Percentiles rank a stretch among this genome's conserved stretches.
Conservation (phyloP, 2,329 filamentous ascomycete species). For the Aspergillus latus region DNA sequence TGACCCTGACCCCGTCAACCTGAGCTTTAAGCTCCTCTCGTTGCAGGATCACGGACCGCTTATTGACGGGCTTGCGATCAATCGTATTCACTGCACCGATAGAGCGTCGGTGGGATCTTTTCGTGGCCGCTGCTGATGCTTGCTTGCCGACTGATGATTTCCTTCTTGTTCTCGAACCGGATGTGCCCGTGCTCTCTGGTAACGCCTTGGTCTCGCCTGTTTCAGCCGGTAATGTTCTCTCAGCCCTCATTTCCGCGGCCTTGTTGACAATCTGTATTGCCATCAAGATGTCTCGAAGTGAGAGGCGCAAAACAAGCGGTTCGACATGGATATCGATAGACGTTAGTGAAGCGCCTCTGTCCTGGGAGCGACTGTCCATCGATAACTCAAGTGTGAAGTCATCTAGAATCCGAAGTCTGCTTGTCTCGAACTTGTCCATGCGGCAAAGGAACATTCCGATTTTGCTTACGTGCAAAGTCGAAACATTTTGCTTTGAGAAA, state of each 20-base stretch:
- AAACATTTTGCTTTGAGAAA: conserved; percentile 87
- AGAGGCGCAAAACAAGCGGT: conserved; percentile 84
- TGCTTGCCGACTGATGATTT: conserved; percentile 51
- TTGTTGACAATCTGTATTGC: conserved; percentile 89
- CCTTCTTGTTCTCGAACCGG: conserved; percentile 42
- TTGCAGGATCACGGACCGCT: conserved; percentile 57
- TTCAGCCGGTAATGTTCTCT: conserved; percentile 47
- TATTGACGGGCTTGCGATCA: conserved; percentile 37
- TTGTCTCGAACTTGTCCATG: conserved; percentile 96
- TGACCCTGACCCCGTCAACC: conserved; percentile 83
- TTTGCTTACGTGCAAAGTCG: conserved; percentile 89
- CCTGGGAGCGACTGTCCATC: conserved; percentile 70
- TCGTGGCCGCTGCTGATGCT: conserved; percentile 45
- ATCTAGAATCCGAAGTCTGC: conserved; percentile 85
- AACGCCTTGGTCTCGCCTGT: conserved; percentile 57
- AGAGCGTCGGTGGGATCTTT: conserved; percentile 47
- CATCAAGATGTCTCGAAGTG: conserved; percentile 89
- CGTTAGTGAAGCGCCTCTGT: conserved; percentile 61
- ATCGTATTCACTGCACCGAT: conserved; percentile 42
- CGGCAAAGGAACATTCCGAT: conserved; percentile 98
- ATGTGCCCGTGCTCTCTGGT: conserved; percentile 40
- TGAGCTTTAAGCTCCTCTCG: conserved; percentile 81
- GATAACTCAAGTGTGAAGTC: conserved; percentile 92
- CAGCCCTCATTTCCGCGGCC: conserved; percentile 77
- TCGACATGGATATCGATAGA: conserved; percentile 87